Percentiles rank a stretch among this genome's conserved stretches.
Conservation (phyloP, 2,329 filamentous ascomycete species). For the Pseudogymnoascus sp. region DNA sequence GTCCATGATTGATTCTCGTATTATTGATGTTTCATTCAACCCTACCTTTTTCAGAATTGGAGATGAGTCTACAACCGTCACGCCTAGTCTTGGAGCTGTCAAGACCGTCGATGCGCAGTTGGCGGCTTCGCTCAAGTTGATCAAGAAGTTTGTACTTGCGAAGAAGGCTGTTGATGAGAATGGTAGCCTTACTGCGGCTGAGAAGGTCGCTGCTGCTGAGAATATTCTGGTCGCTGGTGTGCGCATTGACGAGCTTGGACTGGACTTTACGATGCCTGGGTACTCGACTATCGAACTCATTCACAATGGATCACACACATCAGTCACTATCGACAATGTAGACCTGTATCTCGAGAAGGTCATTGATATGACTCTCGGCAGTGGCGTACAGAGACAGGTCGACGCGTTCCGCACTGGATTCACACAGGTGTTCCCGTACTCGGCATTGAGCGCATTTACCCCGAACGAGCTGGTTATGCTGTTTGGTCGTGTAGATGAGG, state of each 20-base stretch:
- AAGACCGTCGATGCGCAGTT: conserved; percentile 83
- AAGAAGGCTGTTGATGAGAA: conserved; percentile 81
- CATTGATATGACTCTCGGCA: conserved; percentile 84
- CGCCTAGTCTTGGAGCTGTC: conserved; percentile 80
- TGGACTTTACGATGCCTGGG: conserved; percentile 93
- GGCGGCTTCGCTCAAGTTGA: conserved; percentile 74
- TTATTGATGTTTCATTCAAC: conserved; percentile 96
- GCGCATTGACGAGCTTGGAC: conserved; percentile 74
- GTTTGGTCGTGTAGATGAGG: conserved; percentile 87
- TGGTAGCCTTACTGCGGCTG: conserved; percentile 53
- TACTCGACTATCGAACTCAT: conserved; percentile 82
- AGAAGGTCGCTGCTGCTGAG: conserved; percentile 66
- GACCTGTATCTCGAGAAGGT: conserved; percentile 81
- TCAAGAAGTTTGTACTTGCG: conserved; percentile 78
- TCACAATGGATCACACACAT: conserved; percentile 63
- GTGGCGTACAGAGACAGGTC: conserved; percentile 79
- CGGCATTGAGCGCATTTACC: conserved; percentile 86
- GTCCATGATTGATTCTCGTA: conserved; percentile 96
- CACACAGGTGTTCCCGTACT: conserved; percentile 93
- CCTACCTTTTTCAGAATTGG: conserved; percentile 95
- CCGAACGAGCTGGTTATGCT: conserved; percentile 91
- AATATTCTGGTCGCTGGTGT: conserved; percentile 69
- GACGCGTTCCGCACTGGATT: conserved; percentile 89
- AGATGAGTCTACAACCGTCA: conserved; percentile 57
- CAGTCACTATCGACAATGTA: conserved; percentile 88